These are phyloP conservation scores for Pseudomonodictys pantanalensis DNA, from an alignment of 495 filamentous ascomycete genomes.

Conservation along the genomic window DNA sequence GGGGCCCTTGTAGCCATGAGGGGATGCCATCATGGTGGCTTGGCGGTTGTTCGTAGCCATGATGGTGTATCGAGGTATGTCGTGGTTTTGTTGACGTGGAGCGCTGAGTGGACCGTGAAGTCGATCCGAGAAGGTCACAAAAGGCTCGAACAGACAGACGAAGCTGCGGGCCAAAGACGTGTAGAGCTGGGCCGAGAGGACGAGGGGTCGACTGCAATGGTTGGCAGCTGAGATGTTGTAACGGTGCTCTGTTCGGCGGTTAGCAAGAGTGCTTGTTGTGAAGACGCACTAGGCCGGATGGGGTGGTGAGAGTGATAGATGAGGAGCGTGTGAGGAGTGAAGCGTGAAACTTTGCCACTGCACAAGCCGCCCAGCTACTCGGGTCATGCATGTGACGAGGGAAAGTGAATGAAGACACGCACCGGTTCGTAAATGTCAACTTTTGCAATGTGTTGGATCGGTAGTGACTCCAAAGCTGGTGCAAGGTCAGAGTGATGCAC, in stretches of 20 bases:
- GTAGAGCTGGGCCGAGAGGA: no score
- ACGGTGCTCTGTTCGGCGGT: no score
- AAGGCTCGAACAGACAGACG: no score
- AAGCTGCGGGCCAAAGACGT: no score
- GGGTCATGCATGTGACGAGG: neutral
- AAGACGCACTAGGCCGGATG: no score
- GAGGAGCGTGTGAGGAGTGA: neutral
- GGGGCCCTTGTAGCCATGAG: conserved; percentile 28
- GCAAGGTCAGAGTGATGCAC: neutral
- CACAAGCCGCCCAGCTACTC: neutral
- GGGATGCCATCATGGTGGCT: conserved; percentile 27
- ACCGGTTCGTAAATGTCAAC: conserved; percentile 30
- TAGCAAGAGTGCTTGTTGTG: no score
- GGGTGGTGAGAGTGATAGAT: neutral
- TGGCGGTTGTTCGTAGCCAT: conserved; percentile 29
- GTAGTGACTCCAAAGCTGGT: conserved; percentile 34
- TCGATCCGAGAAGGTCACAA: no score
- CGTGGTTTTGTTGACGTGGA: no score
- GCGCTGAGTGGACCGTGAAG: no score
- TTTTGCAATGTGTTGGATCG: conserved; percentile 30
- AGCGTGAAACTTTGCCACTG: no score
- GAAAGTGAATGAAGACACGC: neutral
- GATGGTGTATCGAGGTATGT: neutral
- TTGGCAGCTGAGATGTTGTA: no score
- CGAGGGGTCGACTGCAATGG: no score